phyloP scores from a whole-genome alignment of 805 yeast species.

The Saturnispora dispora region DNA sequence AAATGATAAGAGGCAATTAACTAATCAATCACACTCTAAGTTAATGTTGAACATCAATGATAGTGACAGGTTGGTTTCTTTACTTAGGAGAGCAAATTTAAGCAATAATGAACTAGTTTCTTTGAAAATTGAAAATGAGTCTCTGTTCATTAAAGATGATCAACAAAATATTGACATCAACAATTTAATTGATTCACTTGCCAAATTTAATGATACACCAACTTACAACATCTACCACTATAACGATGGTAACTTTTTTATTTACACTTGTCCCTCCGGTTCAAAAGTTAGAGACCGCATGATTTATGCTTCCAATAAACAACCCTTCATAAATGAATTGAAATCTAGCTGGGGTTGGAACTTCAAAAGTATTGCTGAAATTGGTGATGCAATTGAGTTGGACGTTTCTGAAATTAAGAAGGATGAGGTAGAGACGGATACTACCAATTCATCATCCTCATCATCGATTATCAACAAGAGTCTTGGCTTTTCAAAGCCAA shows the following conservation, averaged over 20 bases:
- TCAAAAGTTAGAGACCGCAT: conserved; percentile 85
- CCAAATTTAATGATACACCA: not conserved
- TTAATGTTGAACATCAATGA: conserved; percentile 7
- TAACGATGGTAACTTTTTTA: conserved; percentile 37
- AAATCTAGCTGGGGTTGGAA: conserved; percentile 27
- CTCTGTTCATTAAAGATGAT: not conserved
- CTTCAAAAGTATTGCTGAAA: conserved; percentile 47
- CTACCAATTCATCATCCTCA: not conserved
- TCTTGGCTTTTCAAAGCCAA: conserved; percentile 44
- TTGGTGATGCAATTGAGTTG: conserved; percentile 65
- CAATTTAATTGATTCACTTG: not conserved
- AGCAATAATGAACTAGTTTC: not conserved
- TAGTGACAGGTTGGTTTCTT: not conserved
- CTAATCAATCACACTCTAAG: conserved; percentile 1
- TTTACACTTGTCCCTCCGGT: conserved; percentile 85
- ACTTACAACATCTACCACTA: conserved; percentile 7
- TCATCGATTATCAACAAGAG: conserved; percentile 22
- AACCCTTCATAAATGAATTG: conserved; percentile 47
- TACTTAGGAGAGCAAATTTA: not conserved
- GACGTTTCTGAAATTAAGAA: conserved; percentile 41
- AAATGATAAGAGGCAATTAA: conserved; percentile 1
- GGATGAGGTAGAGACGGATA: not conserved
- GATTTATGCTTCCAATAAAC: conserved; percentile 80
- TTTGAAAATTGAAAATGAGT: conserved; percentile 6
- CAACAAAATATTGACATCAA: not conserved